Evolutionary conservation across 306 rosid species (phyloP), one percentile per base, ranked within the genome.

Genomic region (Hippophae tibetana): DNA sequence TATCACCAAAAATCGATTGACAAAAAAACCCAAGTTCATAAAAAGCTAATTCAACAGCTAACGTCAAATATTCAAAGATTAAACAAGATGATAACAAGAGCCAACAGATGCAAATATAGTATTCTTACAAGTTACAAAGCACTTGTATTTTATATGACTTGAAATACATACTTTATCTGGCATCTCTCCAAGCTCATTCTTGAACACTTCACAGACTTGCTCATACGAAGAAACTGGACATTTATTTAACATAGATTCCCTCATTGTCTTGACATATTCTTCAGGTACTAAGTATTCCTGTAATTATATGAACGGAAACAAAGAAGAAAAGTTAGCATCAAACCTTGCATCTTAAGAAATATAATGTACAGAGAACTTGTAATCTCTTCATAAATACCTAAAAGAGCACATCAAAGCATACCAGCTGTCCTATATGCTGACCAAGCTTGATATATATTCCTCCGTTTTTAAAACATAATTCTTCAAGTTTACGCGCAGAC

Each of bases 401-500:
- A 47, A 46, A 23, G 58, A 56, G 65, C 56, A 68, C 43, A 59
- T n/a, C 25, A 25, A 72, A 76, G 59, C 59, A 56, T 85, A 92
- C 98, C 95, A 92, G 64, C 64, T 92, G 98, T 61, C 96, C 87
- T 60, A 92, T 63, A 80, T 92, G 98, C 63, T 92, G 98, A 14
- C 98, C 98, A 42, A 92, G 95, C 79, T 92, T 92, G 68, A 92
- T 92, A 63, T 92, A 92, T 75, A 92, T 52, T 63, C 98, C 98
- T 74, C 96, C 98, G 71, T 92, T 92, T 79, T 66, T 80, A 67
- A 92, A 92, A 71, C 96, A 92, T 25, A 92, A 72, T 7, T 85
- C 88, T 77, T 79, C 89, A 73, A 92, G 89, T 47, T 77, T 92
- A 56, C 67, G 79, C 1, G 98, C 98, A 8, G 98, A 92, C 67